Evolutionary conservation across 2,329 filamentous ascomycete species (phyloP).

Genomic region (Diaporthe sp.): DNA sequence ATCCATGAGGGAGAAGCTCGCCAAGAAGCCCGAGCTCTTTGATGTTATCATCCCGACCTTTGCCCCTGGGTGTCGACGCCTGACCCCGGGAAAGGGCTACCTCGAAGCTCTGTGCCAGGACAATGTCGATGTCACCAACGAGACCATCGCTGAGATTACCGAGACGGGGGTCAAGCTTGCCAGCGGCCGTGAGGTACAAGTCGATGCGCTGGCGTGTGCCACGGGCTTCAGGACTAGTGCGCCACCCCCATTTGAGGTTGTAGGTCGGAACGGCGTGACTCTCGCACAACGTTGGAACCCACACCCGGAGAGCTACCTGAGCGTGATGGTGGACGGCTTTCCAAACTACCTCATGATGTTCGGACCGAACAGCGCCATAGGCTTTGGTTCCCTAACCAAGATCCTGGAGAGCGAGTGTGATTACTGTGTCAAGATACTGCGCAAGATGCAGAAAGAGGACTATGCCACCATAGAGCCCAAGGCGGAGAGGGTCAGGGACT

Average conservation of each 20-base stretch:
- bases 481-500: constrained; percentile 58
- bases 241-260: constrained; percentile 56
- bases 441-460: constrained; percentile 62
- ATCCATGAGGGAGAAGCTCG: constrained; percentile 56
- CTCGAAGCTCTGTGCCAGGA: constrained; percentile 56
- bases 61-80: constrained; percentile 58
- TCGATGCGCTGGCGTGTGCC: constrained; percentile 63
- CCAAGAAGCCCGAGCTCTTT: constrained; percentile 57
- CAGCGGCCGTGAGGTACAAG: constrained; percentile 46
- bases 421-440: constrained; percentile 59
- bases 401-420: constrained; percentile 63
- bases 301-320: constrained; percentile 58
- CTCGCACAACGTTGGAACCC: constrained; percentile 55
- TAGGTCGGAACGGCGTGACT: constrained; percentile 52
- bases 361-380: constrained; percentile 62
- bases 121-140: constrained; percentile 56
- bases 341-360: constrained; percentile 64
- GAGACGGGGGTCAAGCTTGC: constrained; percentile 49
- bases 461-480: constrained; percentile 59
- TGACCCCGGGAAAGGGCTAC: constrained; percentile 60
- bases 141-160: constrained; percentile 50
- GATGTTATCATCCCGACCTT: constrained; percentile 58
- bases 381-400: constrained; percentile 59
- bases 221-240: constrained; percentile 57
- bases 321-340: constrained; percentile 59